A percentile compares a stretch with the other conserved stretches of the same genome.
Evolutionary conservation across 139 green algal genomes (phyloP).

Genomic region (Edaphochlamys debaryana): DNA sequence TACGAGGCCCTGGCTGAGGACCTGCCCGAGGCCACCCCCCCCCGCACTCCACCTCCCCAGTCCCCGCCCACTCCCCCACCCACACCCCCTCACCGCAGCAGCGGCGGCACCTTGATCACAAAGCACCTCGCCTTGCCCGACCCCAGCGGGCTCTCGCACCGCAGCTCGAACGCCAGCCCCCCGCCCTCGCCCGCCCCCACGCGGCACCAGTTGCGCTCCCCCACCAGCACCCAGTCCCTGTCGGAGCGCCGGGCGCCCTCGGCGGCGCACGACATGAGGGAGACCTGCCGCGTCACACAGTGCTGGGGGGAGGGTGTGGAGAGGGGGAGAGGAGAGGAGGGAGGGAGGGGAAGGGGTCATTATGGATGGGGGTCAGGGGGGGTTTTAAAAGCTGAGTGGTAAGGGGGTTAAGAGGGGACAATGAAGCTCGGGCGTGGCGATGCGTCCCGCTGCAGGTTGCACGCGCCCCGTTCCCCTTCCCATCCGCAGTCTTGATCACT

Average conservation of each 20-base stretch:
- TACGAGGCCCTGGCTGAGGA: slow-evolving; percentile 34
- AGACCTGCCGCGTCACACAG: not conserved
- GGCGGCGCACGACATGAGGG: not conserved
- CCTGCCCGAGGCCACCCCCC: slow-evolving; percentile 2
- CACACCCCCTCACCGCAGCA: too few relatives aligned
- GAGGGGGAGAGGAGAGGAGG: too few relatives aligned
- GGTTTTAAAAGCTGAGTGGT: too few relatives aligned
- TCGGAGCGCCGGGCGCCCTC: not conserved
- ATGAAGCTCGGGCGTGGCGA: too few relatives aligned
- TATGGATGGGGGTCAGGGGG: too few relatives aligned
- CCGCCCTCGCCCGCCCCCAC: not conserved
- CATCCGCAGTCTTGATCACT: too few relatives aligned
- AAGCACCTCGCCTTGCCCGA: not conserved
- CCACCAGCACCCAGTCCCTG: not conserved
- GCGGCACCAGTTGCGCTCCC: not conserved
- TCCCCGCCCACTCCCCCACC: too few relatives aligned
- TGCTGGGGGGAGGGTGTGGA: not conserved
- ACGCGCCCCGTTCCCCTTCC: too few relatives aligned
- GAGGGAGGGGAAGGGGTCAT: too few relatives aligned
- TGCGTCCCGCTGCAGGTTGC: too few relatives aligned
- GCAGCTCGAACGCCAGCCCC: not conserved
- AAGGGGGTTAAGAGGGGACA: too few relatives aligned
- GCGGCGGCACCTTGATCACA: not conserved
- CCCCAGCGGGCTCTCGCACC: slow-evolving; percentile 1
- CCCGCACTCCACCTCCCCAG: too few relatives aligned